Conservation (phyloP, 768 basidiomycete genomes). For the Boletus pseudo-olivaceus region DNA sequence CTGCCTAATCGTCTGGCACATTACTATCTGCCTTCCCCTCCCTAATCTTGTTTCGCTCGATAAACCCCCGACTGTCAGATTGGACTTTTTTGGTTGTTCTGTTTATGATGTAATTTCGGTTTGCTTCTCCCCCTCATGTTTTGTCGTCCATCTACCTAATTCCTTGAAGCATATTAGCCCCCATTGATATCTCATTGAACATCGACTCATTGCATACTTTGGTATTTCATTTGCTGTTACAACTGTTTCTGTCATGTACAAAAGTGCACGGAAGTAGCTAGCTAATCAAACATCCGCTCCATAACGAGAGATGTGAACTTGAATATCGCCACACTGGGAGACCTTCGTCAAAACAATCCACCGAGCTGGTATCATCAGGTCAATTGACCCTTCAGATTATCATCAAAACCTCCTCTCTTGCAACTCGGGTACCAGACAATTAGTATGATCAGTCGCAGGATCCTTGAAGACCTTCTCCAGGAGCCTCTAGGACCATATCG, state of each 20-base stretch:
- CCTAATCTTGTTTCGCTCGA: conserved; percentile 2
- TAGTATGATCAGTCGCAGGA: conserved; percentile 17
- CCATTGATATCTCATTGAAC: conserved; percentile 25
- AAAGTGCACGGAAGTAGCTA: conserved; percentile 21
- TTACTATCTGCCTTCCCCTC: conserved; percentile 13
- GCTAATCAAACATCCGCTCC: conserved; percentile 9
- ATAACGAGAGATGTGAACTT: conserved; percentile 1
- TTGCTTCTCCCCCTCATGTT: conserved; percentile 14
- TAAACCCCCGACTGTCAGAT: conserved; percentile 7
- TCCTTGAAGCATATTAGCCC: conserved; percentile 16
- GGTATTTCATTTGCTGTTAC: conserved; percentile 31
- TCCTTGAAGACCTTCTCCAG: conserved; percentile 24
- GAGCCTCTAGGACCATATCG: conserved; percentile 30
- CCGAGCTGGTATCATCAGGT: neutral
- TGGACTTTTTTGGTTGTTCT: conserved; percentile 19
- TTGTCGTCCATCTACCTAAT: conserved; percentile 28
- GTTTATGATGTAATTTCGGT: conserved; percentile 30
- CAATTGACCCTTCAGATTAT: neutral
- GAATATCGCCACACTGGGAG: neutral
- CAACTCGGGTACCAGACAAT: neutral
- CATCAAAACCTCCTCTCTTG: neutral
- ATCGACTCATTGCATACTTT: conserved; percentile 26
- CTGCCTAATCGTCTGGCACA: conserved; percentile 28
- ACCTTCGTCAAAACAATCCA: neutral
- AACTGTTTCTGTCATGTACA: conserved; percentile 27